Evolutionary conservation across 768 basidiomycete species (phyloP).

Genomic region (Baorangia bicolor): DNA sequence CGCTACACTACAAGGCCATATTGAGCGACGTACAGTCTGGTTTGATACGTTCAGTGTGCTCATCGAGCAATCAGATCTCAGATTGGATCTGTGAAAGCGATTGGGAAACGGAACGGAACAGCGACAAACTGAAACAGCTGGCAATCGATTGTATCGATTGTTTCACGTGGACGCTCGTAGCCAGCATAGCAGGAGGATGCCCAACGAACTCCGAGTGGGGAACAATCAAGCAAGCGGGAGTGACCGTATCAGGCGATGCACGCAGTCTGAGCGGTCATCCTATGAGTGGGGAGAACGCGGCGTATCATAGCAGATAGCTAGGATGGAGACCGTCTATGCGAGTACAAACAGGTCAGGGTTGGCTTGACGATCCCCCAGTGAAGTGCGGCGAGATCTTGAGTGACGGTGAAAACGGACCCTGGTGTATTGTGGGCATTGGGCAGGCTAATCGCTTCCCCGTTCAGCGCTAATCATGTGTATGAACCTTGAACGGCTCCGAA

Average conservation of each 20-base stretch:
- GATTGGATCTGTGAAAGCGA: neutral
- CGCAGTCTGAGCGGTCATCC: too few species aligned
- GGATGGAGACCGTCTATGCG: too few species aligned
- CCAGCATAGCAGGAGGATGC: too few species aligned
- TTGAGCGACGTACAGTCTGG: neutral
- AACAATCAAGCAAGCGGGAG: neutral
- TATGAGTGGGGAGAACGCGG: too few species aligned
- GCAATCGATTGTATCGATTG: neutral
- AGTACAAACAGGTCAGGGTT: too few species aligned
- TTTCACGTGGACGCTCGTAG: neutral
- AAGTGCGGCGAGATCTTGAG: neutral
- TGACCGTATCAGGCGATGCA: too few species aligned
- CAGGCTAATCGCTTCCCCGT: neutral
- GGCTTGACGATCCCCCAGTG: neutral
- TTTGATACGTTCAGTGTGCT: neutral
- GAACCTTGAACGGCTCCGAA: neutral
- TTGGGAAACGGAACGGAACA: too few species aligned
- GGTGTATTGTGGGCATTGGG: neutral
- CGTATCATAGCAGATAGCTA: too few species aligned
- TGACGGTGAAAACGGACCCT: neutral
- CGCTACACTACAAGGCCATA: constrained; percentile 37
- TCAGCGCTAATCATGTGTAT: neutral
- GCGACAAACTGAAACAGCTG: neutral
- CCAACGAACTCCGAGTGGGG: neutral
- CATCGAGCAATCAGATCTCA: neutral